These are phyloP conservation scores for Delonix regia DNA, from an alignment of 306 rosid species.

Conservation along the genomic window DNA sequence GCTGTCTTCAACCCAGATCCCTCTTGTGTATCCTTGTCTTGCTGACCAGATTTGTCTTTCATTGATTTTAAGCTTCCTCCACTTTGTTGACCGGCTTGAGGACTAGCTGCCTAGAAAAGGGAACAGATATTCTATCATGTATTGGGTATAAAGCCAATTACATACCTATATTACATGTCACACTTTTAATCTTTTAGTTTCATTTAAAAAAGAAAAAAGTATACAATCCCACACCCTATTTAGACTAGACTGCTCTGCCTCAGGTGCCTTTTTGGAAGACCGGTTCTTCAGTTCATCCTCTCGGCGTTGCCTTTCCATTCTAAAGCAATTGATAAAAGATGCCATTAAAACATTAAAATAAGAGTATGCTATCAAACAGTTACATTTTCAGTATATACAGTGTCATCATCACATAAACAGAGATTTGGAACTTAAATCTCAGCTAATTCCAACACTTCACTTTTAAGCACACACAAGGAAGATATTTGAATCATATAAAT, in stretches of 20 bases:
- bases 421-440: conserved; percentile 24
- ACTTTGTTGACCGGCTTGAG: conserved; percentile 61
- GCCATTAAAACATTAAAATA: conserved; percentile 26
- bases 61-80: conserved; percentile 62
- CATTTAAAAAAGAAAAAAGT: background rate
- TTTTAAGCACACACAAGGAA: conserved; percentile 1
- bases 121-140: conserved; percentile 23
- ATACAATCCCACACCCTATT: conserved; percentile 50
- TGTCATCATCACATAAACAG: background rate
- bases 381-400: background rate
- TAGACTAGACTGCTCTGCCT: conserved; percentile 55
- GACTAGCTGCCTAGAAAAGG: conserved; percentile 59
- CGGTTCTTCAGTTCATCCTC: conserved; percentile 64
- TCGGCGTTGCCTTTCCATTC: conserved; percentile 71
- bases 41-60: conserved; percentile 61
- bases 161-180: conserved; percentile 12
- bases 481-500: background rate
- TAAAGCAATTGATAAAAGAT: conserved; percentile 34
- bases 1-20: conserved; percentile 59
- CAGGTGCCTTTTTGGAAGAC: conserved; percentile 51
- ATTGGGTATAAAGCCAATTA: conserved; percentile 10
- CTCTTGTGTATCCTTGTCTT: conserved; percentile 54
- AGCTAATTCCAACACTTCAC: conserved; percentile 7
- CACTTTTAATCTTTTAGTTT: conserved; percentile 12
- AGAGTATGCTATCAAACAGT: conserved; percentile 6